Conservation (phyloP, 2,329 filamentous ascomycete species). For the Grosmannia penicillata region DNA sequence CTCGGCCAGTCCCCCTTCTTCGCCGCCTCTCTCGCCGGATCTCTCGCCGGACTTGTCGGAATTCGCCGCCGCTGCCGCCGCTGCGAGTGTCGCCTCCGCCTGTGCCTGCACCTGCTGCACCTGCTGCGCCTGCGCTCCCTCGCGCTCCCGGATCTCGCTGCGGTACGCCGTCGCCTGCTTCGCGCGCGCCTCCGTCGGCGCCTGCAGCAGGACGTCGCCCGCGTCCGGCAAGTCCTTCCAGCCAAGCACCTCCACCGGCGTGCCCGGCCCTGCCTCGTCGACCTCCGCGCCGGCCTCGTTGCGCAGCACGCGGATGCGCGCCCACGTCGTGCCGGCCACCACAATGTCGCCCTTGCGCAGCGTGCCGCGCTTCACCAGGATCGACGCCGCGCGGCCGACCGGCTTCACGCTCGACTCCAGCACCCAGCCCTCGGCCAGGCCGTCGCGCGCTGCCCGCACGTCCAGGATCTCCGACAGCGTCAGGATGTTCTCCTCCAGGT, state of each 20-base stretch:
- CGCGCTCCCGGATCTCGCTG: slow-evolving; percentile 52
- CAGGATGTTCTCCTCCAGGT: slow-evolving; percentile 81
- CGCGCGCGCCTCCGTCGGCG: slow-evolving; percentile 61
- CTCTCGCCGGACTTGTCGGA: too few species aligned
- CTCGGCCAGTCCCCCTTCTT: slow-evolving; percentile 18
- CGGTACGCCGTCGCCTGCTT: slow-evolving; percentile 67
- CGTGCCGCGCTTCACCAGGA: slow-evolving; percentile 79
- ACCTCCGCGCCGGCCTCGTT: slow-evolving; percentile 72
- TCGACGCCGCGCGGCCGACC: slow-evolving; percentile 71
- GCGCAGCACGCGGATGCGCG: slow-evolving; percentile 65
- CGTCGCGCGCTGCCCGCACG: slow-evolving; percentile 63
- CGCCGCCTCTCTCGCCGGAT: too few species aligned
- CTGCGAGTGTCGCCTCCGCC: slow-evolving; percentile 25
- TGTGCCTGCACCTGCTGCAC: slow-evolving; percentile 48
- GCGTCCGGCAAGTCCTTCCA: slow-evolving; percentile 75
- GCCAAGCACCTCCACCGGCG: slow-evolving; percentile 84
- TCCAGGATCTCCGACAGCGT: slow-evolving; percentile 83
- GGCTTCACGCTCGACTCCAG: slow-evolving; percentile 82
- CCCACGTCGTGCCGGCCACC: slow-evolving; percentile 79
- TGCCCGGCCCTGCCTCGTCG: slow-evolving; percentile 65
- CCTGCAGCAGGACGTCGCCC: slow-evolving; percentile 78
- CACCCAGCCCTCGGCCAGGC: slow-evolving; percentile 81
- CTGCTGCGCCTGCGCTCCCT: slow-evolving; percentile 63
- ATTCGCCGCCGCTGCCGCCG: slow-evolving; percentile 28
- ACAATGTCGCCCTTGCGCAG: slow-evolving; percentile 67